A percentile compares a stretch with the other conserved stretches of the same genome.
These are phyloP conservation scores for Pterocarpus macrocarpus DNA, from an alignment of 306 rosid genomes.

Conservation along the genomic window DNA sequence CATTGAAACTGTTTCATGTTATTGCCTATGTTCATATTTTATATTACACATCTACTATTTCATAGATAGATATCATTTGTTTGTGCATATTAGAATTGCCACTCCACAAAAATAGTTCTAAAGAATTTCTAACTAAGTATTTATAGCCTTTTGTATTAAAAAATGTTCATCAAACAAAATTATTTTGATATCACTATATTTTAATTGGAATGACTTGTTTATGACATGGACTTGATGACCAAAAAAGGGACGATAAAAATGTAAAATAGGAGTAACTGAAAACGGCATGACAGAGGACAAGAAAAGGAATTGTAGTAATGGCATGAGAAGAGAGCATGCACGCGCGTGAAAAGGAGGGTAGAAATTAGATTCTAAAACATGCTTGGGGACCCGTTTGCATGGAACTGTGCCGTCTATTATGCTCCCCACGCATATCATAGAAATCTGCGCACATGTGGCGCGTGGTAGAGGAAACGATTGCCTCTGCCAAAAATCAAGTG, in stretches of 20 bases:
- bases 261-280: too few relatives aligned
- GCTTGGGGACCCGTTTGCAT: conserved; percentile 23
- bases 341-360: conserved; percentile 50
- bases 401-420: conserved; percentile 21
- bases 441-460: conserved; percentile 49
- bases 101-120: too few relatives aligned
- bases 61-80: background rate
- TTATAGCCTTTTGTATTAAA: background rate
- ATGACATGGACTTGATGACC: background rate
- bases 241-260: background rate
- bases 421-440: conserved; percentile 35
- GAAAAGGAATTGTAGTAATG: background rate
- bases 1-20: background rate
- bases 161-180: background rate
- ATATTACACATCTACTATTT: background rate
- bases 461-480: conserved; percentile 34
- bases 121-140: too few relatives aligned
- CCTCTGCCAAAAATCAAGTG: background rate
- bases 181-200: background rate
- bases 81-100: background rate
- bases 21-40: background rate
- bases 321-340: conserved; percentile 37
- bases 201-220: background rate
- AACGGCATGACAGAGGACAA: background rate
- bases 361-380: conserved; percentile 7